These are phyloP conservation scores for Colletotrichum sp. DNA, from an alignment of 2,329 filamentous ascomycete species.

Conservation along the genomic window DNA sequence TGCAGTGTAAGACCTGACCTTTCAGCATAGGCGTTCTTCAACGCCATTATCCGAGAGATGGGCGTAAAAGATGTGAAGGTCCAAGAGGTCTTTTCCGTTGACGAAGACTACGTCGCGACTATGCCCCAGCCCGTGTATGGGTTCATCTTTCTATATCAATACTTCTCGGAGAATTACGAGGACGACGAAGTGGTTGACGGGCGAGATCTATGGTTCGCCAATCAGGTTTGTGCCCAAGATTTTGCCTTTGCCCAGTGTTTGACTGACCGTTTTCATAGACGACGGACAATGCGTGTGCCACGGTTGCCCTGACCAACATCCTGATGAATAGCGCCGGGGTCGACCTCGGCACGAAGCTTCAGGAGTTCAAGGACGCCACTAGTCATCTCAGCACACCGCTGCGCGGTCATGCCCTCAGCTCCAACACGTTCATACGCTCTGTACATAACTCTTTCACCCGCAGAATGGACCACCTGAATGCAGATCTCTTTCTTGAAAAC, in stretches of 20 bases:
- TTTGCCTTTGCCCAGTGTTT: not conserved
- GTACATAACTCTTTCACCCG: constrained; percentile 89
- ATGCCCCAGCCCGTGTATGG: constrained; percentile 81
- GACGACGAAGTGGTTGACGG: constrained; percentile 50
- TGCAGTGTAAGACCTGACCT: not conserved
- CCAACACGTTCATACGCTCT: constrained; percentile 76
- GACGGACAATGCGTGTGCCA: constrained; percentile 84
- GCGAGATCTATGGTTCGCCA: constrained; percentile 86
- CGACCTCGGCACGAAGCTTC: constrained; percentile 72
- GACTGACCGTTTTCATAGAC: constrained; percentile 54
- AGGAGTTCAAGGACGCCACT: constrained; percentile 76
- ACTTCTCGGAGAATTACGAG: constrained; percentile 59
- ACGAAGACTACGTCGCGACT: constrained; percentile 65
- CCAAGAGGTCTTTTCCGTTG: constrained; percentile 77
- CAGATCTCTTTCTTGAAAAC: constrained; percentile 69
- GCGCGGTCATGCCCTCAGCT: constrained; percentile 77
- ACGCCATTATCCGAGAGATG: constrained; percentile 79
- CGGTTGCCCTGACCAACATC: constrained; percentile 91
- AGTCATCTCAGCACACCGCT: constrained; percentile 70
- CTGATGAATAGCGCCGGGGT: constrained; percentile 79
- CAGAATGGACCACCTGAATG: constrained; percentile 77
- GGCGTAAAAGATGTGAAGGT: constrained; percentile 77
- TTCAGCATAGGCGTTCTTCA: constrained; percentile 74
- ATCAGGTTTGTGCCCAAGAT: constrained; percentile 65
- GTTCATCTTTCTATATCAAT: constrained; percentile 88